Evolutionary conservation across 2,329 filamentous ascomycete species (phyloP).

Genomic region (Dactylonectria macrodidyma): DNA sequence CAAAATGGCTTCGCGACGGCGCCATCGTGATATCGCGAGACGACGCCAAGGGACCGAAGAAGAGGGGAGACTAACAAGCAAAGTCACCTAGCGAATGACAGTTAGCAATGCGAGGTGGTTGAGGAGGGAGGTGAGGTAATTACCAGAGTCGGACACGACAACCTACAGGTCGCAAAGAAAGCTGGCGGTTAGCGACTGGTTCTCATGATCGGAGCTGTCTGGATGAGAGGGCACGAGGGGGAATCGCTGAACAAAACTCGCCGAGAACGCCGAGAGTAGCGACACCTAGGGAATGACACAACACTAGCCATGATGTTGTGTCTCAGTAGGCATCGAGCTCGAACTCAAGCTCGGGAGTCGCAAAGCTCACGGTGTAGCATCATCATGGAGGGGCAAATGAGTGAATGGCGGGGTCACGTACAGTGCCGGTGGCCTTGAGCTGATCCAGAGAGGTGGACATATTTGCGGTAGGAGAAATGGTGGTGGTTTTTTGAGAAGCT

Average conservation of each 20-base stretch:
- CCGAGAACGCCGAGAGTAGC: constrained; percentile 5
- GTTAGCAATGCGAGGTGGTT: constrained; percentile 48
- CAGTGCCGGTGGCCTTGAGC: constrained; percentile 96
- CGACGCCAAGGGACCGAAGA: constrained; percentile 12
- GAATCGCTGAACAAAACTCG: neutral
- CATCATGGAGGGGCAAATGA: constrained; percentile 50
- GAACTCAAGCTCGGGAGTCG: constrained; percentile 17
- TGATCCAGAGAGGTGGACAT: constrained; percentile 96
- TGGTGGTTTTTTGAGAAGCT: constrained; percentile 30
- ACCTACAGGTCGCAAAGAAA: constrained; percentile 67
- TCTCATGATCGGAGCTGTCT: constrained; percentile 16
- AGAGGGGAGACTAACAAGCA: constrained; percentile 72
- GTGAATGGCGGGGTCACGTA: constrained; percentile 68
- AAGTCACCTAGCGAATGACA: constrained; percentile 74
- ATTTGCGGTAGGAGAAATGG: constrained; percentile 39
- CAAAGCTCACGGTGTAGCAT: constrained; percentile 34
- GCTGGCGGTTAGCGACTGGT: constrained; percentile 43
- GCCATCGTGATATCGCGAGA: constrained; percentile 23
- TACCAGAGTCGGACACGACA: constrained; percentile 97
- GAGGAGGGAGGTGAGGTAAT: constrained; percentile 54
- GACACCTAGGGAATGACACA: neutral
- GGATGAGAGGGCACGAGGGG: constrained; percentile 1
- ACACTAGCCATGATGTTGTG: neutral
- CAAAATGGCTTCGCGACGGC: constrained; percentile 9
- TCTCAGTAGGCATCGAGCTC: neutral